Base-by-base conservation (phyloP, 371 early-diverging fungal genomes). In the Actinomortierella ambigua region DNA sequence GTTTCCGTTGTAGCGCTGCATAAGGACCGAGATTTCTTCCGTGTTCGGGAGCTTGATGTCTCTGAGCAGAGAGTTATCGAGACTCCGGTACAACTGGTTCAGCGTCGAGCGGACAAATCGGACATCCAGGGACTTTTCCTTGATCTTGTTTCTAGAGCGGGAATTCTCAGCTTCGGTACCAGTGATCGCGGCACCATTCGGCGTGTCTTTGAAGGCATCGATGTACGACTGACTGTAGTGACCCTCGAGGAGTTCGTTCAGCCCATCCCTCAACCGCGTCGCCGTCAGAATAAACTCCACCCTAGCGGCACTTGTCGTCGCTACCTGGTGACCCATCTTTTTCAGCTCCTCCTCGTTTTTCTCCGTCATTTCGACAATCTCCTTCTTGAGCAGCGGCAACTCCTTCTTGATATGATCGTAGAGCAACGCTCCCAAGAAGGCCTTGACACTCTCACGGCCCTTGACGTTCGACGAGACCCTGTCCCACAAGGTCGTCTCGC, bases 1-100 rank as follows among this genome's bases (percentile, higher is more conserved):
- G 44, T 61, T 54, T 47, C 61, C 69, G 47, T 61, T 57, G 51
- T 69, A 69, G 3, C 54, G 58, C 24, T 54, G 62, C 50, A 61
- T 59, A 17, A 61, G 55, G 9, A 51, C 52, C 22, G 14, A 54
- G 51, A 44, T 51, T 44, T 59, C 24, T 3, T 24, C 0, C 1
- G n/a, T n/a, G 20, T 22, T 4, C 3, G 44, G 17, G 15, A n/a
- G 11, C 4, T 34, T 22, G 17, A 5, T 20, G 22, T 44, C 47
- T 1, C 9, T 26, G 20, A 3, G 11, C 60, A 60, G 52, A 0
- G 53, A 50, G 1, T 18, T 17, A n/a, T 24, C 15, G 54, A 47
- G 53, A 8, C 47, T 7, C 2, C 47, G 8, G 23, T 60, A 60
- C 20, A 53, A 23, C n/a, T 7, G 34, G 34, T 42, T n/a, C 24